Conservation (phyloP, 768 basidiomycete genomes). For the Lyophyllum atratum region DNA sequence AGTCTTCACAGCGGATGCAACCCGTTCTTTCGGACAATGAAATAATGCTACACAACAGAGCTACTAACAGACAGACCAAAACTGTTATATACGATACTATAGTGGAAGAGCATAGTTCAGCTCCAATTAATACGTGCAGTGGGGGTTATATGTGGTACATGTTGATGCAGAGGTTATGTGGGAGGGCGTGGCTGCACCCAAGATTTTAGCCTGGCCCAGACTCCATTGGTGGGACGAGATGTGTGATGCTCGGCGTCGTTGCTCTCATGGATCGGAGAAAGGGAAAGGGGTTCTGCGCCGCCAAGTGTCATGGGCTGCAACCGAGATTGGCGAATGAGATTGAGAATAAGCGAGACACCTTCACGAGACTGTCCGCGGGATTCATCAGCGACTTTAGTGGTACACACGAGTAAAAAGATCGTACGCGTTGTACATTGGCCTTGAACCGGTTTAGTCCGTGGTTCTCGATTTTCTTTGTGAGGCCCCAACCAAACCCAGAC, state of each 20-base stretch:
- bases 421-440: slow-evolving; percentile 80
- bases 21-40: background rate
- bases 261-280: slow-evolving; percentile 15
- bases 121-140: slow-evolving; percentile 7
- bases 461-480: slow-evolving; percentile 84
- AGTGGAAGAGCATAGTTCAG: background rate
- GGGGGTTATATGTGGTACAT: slow-evolving; percentile 11
- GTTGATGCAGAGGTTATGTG: slow-evolving; percentile 4
- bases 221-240: slow-evolving; percentile 10
- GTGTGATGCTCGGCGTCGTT: slow-evolving; percentile 8
- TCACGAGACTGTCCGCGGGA: slow-evolving; percentile 66
- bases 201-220: slow-evolving; percentile 44
- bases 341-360: slow-evolving; percentile 82
- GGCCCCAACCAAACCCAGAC: slow-evolving; percentile 90
- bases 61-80: background rate
- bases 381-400: slow-evolving; percentile 1
- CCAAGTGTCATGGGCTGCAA: slow-evolving; percentile 57
- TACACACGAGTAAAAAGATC: slow-evolving; percentile 23
- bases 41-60: slow-evolving; percentile 4
- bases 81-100: slow-evolving; percentile 4
- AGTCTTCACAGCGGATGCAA: background rate
- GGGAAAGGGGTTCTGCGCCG: slow-evolving; percentile 23
- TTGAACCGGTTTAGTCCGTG: slow-evolving; percentile 86
- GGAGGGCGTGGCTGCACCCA: slow-evolving; percentile 39
- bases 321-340: slow-evolving; percentile 78